phyloP scores from a whole-genome alignment of 495 filamentous ascomycete genomes.

The Evansstolkia leycettana region DNA sequence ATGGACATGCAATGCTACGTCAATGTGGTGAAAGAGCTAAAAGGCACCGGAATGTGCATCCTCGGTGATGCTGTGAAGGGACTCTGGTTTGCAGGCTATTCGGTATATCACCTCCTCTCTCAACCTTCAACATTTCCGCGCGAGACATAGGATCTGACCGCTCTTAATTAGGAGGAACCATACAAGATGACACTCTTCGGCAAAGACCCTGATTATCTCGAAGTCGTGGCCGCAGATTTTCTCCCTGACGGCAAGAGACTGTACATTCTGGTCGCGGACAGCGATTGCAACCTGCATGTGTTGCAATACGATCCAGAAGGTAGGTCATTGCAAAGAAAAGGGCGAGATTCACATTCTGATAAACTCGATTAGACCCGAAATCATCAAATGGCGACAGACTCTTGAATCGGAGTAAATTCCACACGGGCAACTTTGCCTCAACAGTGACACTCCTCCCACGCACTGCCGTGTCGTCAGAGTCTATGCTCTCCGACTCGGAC shows the following conservation, averaged over 20 bases:
- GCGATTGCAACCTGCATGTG: slow-evolving; percentile 74
- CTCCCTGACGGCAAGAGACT: slow-evolving; percentile 75
- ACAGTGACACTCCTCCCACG: slow-evolving; percentile 66
- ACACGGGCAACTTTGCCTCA: slow-evolving; percentile 65
- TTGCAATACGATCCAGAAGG: slow-evolving; percentile 90
- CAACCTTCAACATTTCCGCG: too few relatives aligned
- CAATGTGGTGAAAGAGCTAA: slow-evolving; percentile 65
- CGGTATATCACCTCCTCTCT: slow-evolving; percentile 31
- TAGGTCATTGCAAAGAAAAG: slow-evolving; percentile 17
- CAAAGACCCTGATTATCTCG: slow-evolving; percentile 63
- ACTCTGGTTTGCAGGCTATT: slow-evolving; percentile 89
- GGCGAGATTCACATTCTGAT: background rate
- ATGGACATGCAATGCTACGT: slow-evolving; percentile 96
- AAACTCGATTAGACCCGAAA: slow-evolving; percentile 62
- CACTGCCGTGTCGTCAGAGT: slow-evolving; percentile 35
- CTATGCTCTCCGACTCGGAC: slow-evolving; percentile 18
- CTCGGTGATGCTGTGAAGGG: slow-evolving; percentile 87
- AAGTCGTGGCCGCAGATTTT: slow-evolving; percentile 76
- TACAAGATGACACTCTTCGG: slow-evolving; percentile 93
- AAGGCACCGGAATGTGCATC: slow-evolving; percentile 68
- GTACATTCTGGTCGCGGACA: slow-evolving; percentile 70
- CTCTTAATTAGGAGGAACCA: slow-evolving; percentile 54
- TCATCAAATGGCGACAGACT: slow-evolving; percentile 80
- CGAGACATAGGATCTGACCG: background rate
- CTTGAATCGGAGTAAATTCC: slow-evolving; percentile 76